Base-by-base conservation (phyloP, 306 rosid genomes). In the Citrullus colocynthis region DNA sequence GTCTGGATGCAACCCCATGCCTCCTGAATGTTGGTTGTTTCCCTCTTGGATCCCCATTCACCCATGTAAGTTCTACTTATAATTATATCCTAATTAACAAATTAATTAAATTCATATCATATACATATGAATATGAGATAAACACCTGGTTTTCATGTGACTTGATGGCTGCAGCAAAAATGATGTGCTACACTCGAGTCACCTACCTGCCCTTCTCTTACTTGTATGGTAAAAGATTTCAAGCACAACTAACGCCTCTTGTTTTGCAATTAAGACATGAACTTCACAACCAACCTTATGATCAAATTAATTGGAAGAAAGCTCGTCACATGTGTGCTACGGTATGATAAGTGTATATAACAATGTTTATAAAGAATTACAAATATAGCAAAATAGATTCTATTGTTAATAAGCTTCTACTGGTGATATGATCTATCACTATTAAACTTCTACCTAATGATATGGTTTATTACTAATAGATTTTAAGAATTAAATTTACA, bases 21-120 rank as follows among this genome's bases (percentile, higher is more conserved):
- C 80, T 11, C 85, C 85, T 12, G 82, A 83, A 36, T 82, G 54
- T 42, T 82, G 85, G 85, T 45, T 74, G 65, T 36, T 82, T 18
- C 85, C 85, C 14, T 41, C 78, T 13, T 82, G 58, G 57, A 15
- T 82, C 10, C 82, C 80, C 16, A 75, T 79, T 6, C 77, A 83
- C 28, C 79, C 85, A 78, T 67, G 85, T 81, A 57, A 30, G 55
- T 44, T 30, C 13, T 7, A 15, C 12, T 10, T 58, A 3, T 9
- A 20, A 16, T 16, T 48, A 52, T 13, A 13, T 3, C 6, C 55
- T 3, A 42, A 32, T 32, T 32, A 13, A 49, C 6, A 49, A 13
- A 49, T 13, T 49, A 42, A 42, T 42, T 42, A 42, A 7, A 42
- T 42, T 49, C 55, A 49, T 13, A 49, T 42, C 4, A 32, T 32